Evolutionary conservation across 352 stramenopile genomes (phyloP), one percentile per base, ranked within the genome.

Genomic region (Globisporangium okanoganense): DNA sequence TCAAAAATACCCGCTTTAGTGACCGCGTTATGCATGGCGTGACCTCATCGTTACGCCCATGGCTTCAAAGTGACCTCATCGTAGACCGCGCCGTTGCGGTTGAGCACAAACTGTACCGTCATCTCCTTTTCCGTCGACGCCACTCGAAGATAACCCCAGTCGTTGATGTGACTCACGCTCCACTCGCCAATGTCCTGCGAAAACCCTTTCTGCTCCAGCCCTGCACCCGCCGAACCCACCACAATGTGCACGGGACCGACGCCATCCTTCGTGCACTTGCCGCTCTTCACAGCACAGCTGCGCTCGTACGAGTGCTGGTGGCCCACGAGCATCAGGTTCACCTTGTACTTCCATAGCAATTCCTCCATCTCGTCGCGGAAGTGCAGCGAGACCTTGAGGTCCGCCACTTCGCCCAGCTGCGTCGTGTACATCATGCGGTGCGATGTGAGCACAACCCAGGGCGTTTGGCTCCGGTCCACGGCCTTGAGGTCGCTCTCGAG

Each of bases 221-320:
- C 80, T 6, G 86, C 86, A 38, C 90, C 90, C 27, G 85, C 88
- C 27, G 90, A 95, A 9, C 90, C 88, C 22, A 95, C 78, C 2
- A 97, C 70, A 31, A 95, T 88, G 67, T 97, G 90, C 45, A 97
- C 87, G 0, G 87, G 79, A n/a, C 78, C 84, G 24, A 85, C 72
- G 29, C 75, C 78, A 55, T 96, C 71, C 10, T 66, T 59, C 1
- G 75, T 82, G 66, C 90, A 97, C 58, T 89, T 85, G 14, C 84
- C 85, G 6, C 76, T 71, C 31, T 69, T 71, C 24, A 96, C 81
- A 13, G 87, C 82, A 62, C 94, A 98, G 55, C 80, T 96, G 47
- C 91, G 80, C 44, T 97, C 79, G 64, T 98, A 98, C 12, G 79
- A 90, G 73, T 98, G 94, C 67, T 97, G 90, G 67, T 98, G 93